Percentiles rank a stretch among this genome's conserved stretches.
Evolutionary conservation across 2,329 filamentous ascomycete genomes (phyloP).

Genomic region (Calycina herbarum): DNA sequence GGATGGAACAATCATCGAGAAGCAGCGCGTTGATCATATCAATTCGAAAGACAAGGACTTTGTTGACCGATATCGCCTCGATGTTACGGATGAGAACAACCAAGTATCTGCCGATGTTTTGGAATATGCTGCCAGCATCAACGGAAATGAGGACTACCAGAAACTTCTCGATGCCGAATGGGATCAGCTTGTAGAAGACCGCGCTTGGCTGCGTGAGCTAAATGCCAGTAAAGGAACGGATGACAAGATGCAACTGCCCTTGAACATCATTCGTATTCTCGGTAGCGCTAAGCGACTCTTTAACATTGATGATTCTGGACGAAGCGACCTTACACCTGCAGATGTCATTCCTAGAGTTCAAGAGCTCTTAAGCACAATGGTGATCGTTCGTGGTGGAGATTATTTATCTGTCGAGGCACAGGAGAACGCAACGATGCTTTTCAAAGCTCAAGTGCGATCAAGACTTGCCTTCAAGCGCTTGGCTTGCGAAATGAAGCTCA

Average conservation of each 20-base stretch:
- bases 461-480: slow-evolving; percentile 90
- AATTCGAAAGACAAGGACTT: slow-evolving; percentile 77
- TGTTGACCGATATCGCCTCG: slow-evolving; percentile 77
- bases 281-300: slow-evolving; percentile 89
- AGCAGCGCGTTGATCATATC: slow-evolving; percentile 85
- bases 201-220: slow-evolving; percentile 70
- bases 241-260: slow-evolving; percentile 83
- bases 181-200: slow-evolving; percentile 73
- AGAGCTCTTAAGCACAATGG: slow-evolving; percentile 71
- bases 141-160: slow-evolving; percentile 85
- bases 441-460: slow-evolving; percentile 89
- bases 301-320: slow-evolving; percentile 79
- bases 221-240: slow-evolving; percentile 71
- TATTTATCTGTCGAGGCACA: slow-evolving; percentile 83
- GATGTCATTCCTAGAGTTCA: slow-evolving; percentile 82
- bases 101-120: slow-evolving; percentile 68
- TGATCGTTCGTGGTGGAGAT: slow-evolving; percentile 85
- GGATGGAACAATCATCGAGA: slow-evolving; percentile 90
- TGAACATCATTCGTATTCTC: slow-evolving; percentile 89
- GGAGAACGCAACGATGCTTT: slow-evolving; percentile 80
- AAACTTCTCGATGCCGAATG: slow-evolving; percentile 85
- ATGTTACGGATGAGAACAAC: slow-evolving; percentile 70
- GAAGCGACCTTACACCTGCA: slow-evolving; percentile 85
- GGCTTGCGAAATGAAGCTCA: slow-evolving; percentile 80
- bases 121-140: slow-evolving; percentile 83